Evolutionary conservation across 2,329 filamentous ascomycete species (phyloP).

Genomic region (Phaeophleospora eucalypticola): DNA sequence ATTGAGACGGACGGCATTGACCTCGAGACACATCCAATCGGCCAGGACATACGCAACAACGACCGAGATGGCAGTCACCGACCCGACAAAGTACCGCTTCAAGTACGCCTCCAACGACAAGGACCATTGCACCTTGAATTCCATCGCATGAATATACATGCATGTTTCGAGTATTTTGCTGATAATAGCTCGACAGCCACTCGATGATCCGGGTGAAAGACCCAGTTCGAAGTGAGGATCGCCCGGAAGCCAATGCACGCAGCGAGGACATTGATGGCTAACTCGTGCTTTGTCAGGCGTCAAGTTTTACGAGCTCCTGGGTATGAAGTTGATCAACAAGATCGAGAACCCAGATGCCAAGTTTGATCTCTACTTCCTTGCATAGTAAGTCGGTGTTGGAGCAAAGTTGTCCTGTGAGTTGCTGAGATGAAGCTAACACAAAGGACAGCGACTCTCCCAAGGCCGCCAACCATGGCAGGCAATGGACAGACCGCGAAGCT

Average conservation of each 20-base stretch:
- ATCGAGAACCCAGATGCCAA: slow-evolving; percentile 79
- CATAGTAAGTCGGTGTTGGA: no score
- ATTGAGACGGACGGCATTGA: slow-evolving; percentile 9
- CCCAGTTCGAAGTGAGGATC: slow-evolving; percentile 59
- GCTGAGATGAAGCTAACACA: no score
- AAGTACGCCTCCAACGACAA: no score
- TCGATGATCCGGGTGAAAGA: slow-evolving; percentile 70
- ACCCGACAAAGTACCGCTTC: slow-evolving; percentile 59
- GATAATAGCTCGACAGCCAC: no score
- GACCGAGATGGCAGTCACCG: slow-evolving; percentile 56
- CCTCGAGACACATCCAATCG: slow-evolving; percentile 6
- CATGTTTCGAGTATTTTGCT: no score
- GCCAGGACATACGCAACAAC: slow-evolving; percentile 23
- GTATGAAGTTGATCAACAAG: slow-evolving; percentile 78
- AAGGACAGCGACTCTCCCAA: slow-evolving; percentile 74
- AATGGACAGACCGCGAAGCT: slow-evolving; percentile 69
- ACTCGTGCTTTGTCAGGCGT: slow-evolving; percentile 44
- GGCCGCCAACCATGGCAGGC: slow-evolving; percentile 68
- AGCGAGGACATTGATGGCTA: background rate
- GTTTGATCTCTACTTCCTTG: slow-evolving; percentile 62
- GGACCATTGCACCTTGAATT: no score
- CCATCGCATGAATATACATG: no score
- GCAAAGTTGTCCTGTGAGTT: no score
- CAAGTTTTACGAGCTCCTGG: slow-evolving; percentile 91
- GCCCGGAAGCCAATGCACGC: no score